Conservation (phyloP, 2,329 filamentous ascomycete species). For the Monilinia vaccinii-corymbosi region DNA sequence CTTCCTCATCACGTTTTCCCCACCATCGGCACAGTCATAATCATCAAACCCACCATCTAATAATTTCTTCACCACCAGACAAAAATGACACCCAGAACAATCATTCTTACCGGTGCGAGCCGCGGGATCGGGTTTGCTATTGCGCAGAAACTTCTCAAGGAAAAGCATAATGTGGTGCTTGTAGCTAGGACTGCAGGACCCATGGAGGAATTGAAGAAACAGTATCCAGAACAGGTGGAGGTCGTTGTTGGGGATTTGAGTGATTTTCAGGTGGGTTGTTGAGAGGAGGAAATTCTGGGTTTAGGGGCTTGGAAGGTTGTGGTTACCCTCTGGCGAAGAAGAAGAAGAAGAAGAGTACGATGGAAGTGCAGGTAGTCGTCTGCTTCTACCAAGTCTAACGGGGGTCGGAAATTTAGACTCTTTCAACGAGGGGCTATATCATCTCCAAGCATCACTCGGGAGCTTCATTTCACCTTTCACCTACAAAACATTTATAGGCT, state of each 20-base stretch:
- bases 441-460: neutral
- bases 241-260: constrained; percentile 47
- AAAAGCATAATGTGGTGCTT: constrained; percentile 49
- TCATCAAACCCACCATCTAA: neutral
- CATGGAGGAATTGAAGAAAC: constrained; percentile 42
- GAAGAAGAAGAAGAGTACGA: neutral
- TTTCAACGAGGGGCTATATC: neutral
- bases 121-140: constrained; percentile 53
- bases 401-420: neutral
- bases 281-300: neutral
- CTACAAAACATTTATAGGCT: too few relatives aligned
- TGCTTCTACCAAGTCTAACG: neutral
- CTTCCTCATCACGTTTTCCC: neutral
- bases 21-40: neutral
- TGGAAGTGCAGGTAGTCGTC: neutral
- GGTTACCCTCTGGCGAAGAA: neutral
- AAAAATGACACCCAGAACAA: constrained; percentile 48
- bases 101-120: constrained; percentile 61
- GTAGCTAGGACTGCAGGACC: constrained; percentile 45
- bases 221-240: constrained; percentile 44
- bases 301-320: neutral
- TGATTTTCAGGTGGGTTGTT: constrained; percentile 38
- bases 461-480: neutral
- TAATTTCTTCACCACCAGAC: neutral
- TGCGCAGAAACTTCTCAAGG: constrained; percentile 41